Conservation (phyloP, 352 stramenopile species). For the Globisporangium viniferum region DNA sequence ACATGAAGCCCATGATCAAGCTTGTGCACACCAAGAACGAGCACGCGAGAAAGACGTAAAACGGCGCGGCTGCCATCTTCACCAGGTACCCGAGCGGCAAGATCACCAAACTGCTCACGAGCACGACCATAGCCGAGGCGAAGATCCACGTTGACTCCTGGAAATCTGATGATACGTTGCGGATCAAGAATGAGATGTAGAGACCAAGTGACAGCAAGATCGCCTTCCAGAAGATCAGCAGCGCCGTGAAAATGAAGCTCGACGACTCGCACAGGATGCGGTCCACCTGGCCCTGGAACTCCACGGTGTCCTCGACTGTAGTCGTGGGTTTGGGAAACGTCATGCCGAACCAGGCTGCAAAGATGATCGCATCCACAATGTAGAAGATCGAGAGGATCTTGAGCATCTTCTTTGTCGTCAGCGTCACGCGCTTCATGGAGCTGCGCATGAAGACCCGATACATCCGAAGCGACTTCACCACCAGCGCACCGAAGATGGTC, state of each 20-base stretch:
- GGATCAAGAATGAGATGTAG: constrained; percentile 25
- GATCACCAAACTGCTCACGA: constrained; percentile 22
- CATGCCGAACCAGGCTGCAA: constrained; percentile 9
- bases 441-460: constrained; percentile 27
- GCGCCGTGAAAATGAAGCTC: constrained; percentile 29
- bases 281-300: constrained; percentile 10
- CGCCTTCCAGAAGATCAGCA: constrained; percentile 43
- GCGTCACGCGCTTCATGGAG: constrained; percentile 17
- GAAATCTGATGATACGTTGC: constrained; percentile 39
- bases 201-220: constrained; percentile 21
- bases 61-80: constrained; percentile 13
- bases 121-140: constrained; percentile 20
- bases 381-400: constrained; percentile 16
- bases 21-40: constrained; percentile 11
- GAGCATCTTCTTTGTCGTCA: constrained; percentile 15
- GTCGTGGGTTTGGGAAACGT: constrained; percentile 7
- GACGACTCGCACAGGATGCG: constrained; percentile 14
- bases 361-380: constrained; percentile 10
- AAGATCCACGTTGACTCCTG: constrained; percentile 40
- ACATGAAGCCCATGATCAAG: constrained; percentile 22
- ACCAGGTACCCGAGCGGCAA: constrained; percentile 26
- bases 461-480: constrained; percentile 32
- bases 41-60: constrained; percentile 16
- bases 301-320: neutral
- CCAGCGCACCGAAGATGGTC: constrained; percentile 23